Evolutionary conservation across 352 stramenopile species (phyloP).

Genomic region (Phytophthora sp.): DNA sequence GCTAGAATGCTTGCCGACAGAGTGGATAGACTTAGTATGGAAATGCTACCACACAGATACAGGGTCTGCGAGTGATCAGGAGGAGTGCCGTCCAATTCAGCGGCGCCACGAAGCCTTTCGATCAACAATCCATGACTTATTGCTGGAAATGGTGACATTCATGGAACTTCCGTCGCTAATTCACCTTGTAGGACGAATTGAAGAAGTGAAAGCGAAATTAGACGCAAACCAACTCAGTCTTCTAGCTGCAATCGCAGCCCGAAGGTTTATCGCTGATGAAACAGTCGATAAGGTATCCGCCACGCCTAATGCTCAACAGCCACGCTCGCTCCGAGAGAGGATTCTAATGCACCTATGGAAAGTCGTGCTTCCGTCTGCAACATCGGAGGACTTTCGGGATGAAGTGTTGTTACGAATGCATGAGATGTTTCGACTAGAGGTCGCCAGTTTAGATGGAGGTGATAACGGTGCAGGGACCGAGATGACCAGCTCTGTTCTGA

Average conservation of each 20-base stretch:
- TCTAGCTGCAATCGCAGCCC: constrained; percentile 37
- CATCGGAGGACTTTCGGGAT: constrained; percentile 31
- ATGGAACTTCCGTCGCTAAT: constrained; percentile 42
- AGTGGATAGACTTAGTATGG: constrained; percentile 66
- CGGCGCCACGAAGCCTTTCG: constrained; percentile 57
- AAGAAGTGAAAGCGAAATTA: constrained; percentile 16
- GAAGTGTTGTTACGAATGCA: constrained; percentile 45
- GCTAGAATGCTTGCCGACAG: constrained; percentile 33
- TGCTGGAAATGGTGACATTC: constrained; percentile 65
- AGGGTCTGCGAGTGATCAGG: neutral
- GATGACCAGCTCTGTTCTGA: neutral
- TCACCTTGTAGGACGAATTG: constrained; percentile 36
- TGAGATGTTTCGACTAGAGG: constrained; percentile 36
- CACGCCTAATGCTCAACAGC: neutral
- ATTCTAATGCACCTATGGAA: constrained; percentile 58
- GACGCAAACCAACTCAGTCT: constrained; percentile 44
- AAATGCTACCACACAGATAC: constrained; percentile 44
- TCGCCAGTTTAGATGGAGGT: neutral
- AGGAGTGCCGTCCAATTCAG: constrained; percentile 17
- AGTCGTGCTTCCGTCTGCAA: constrained; percentile 17
- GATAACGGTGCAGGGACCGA: neutral
- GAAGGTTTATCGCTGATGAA: constrained; percentile 13
- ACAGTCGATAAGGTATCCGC: neutral
- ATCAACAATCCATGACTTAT: constrained; percentile 45
- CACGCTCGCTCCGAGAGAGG: constrained; percentile 28